Base-by-base conservation (phyloP, 1,284 basidiomycete species). In the Melampsora occidentalis region DNA sequence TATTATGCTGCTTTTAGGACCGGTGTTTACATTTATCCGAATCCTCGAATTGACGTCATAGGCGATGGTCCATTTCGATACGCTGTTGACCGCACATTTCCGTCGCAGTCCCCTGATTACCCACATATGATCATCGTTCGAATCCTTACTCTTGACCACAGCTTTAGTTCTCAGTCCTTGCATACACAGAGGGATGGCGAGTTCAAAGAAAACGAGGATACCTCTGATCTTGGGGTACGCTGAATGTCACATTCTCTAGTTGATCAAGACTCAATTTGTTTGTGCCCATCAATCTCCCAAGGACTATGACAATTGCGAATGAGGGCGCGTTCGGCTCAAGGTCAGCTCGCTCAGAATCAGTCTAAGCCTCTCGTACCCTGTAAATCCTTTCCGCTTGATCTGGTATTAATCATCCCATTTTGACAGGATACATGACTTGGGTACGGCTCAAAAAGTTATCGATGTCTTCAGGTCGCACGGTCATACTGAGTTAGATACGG, bases 401-500 rank as follows among this genome's bases (percentile, higher is more conserved):
- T 33, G 22, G 16, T 42, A n/a, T 20, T 12, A 5, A n/a, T 20
- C 2, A 28, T 63, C 28, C 2, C 33, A 39, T 3, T 39, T 46
- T 46, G 18, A 66, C 35, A 66, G 64, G 22, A 66, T 66, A 20
- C 39, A 35, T 39, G 64, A 66, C 35, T 28, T n/a, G 31, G 7
- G 25, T n/a, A 46, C 20, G 20, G 64, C 33, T 48, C 80, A 79
- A 16, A 51, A 77, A 12, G 80, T 81, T 51, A 72, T 81, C 7
- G 77, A 80, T 76, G 78, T 78, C 53, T 79, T 81, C 69, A 79
- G 79, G 48, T 71, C 79, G 20, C 80, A 81, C 62, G 80, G 81
- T 0, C 79, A 80, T 62, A 77, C 62, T 14, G 80, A 81, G 57
- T 77, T 81, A 46, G 81, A 80, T 73, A 81, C 80, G 0, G 81